Percentiles rank a stretch among this genome's conserved stretches.
Conservation (phyloP, 1,139 yeast species). For the Suhomyces kunorum region DNA sequence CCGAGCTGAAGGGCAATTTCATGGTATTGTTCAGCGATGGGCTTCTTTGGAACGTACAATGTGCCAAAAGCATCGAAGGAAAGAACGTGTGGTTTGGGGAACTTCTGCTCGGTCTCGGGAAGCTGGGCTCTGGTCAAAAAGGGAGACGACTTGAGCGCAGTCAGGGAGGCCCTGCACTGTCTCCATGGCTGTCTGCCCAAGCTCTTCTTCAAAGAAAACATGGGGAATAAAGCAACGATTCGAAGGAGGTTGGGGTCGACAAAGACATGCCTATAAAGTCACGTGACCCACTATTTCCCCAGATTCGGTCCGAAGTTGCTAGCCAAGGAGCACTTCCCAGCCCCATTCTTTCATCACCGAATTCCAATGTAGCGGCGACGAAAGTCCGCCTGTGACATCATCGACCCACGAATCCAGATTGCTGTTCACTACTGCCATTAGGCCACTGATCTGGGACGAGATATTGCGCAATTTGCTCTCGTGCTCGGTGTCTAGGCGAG, state of each 20-base stretch:
- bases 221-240: too few relatives aligned
- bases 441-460: constrained; percentile 42
- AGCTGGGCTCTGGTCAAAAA: constrained; percentile 21
- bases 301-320: background rate
- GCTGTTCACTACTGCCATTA: constrained; percentile 44
- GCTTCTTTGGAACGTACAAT: constrained; percentile 55
- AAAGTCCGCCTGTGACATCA: constrained; percentile 43
- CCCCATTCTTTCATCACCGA: constrained; percentile 73
- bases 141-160: constrained; percentile 27
- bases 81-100: constrained; percentile 49
- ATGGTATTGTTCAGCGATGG: constrained; percentile 55
- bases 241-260: too few relatives aligned
- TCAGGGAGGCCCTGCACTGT: background rate
- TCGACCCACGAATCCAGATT: constrained; percentile 28
- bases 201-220: background rate
- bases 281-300: background rate
- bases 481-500: constrained; percentile 20
- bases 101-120: constrained; percentile 32
- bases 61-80: constrained; percentile 73
- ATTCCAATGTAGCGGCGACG: constrained; percentile 65
- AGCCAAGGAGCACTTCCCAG: constrained; percentile 64
- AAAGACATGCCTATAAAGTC: background rate
- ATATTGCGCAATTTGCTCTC: constrained; percentile 28
- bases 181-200: background rate
- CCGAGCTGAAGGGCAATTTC: constrained; percentile 48